These are phyloP conservation scores for Spergularia azorica DNA, from an alignment of 179 eudicot genomes.

Conservation along the genomic window DNA sequence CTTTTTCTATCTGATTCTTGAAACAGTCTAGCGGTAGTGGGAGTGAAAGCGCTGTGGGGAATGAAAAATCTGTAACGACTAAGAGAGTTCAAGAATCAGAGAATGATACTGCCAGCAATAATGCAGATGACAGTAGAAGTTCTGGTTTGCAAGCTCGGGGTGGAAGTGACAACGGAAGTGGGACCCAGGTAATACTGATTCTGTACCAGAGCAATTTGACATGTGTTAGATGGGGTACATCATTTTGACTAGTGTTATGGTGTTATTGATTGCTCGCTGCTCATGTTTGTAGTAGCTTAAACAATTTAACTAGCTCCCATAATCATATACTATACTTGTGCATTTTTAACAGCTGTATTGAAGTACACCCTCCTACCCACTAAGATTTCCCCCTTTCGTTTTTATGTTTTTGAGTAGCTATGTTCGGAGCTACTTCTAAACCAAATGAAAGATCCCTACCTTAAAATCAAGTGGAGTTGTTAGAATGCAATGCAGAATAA, in stretches of 20 bases:
- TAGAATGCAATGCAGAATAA: no score
- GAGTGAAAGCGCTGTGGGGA: slow-evolving; percentile 60
- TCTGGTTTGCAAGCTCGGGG: slow-evolving; percentile 42
- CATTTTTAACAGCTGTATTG: no score
- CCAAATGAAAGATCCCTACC: no score
- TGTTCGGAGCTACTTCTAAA: no score
- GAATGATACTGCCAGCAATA: slow-evolving; percentile 48
- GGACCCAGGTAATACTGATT: slow-evolving; percentile 60
- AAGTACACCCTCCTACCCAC: no score
- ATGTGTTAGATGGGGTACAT: not conserved
- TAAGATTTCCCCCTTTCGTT: no score
- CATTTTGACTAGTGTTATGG: slow-evolving; percentile 7
- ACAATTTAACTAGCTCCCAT: no score
- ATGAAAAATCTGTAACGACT: slow-evolving; percentile 44
- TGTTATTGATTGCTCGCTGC: not conserved
- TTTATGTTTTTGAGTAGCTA: no score
- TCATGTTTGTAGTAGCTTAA: no score
- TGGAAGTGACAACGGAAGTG: slow-evolving; percentile 88
- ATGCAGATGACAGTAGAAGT: slow-evolving; percentile 52
- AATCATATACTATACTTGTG: no score
- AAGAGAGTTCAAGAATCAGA: slow-evolving; percentile 54
- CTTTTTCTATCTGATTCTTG: slow-evolving; percentile 22
- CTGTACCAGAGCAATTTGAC: no score
- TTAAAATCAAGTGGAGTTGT: no score
- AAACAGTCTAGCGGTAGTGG: slow-evolving; percentile 69